These are phyloP conservation scores for Malbranchea zuffiana DNA, from an alignment of 2,329 filamentous ascomycete species.

Conservation along the genomic window DNA sequence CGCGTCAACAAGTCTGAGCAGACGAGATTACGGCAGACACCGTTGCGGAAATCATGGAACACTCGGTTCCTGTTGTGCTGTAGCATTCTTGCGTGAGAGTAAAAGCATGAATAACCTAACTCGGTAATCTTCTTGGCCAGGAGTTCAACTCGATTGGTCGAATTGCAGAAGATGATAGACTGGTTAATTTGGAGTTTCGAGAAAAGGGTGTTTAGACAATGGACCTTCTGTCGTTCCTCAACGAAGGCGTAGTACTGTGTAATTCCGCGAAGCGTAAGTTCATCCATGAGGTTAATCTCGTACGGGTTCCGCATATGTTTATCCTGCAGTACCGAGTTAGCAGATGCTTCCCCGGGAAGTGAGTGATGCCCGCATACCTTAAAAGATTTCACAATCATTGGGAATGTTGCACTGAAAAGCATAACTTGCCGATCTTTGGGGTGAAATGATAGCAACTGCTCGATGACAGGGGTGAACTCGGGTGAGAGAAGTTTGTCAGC, in stretches of 20 bases:
- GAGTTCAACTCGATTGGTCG: constrained; percentile 93
- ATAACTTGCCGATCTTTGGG: constrained; percentile 97
- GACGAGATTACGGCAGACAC: constrained; percentile 93
- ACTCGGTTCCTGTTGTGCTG: constrained; percentile 92
- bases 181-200: constrained; percentile 99
- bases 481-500: constrained; percentile 94
- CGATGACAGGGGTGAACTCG: constrained; percentile 95
- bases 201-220: constrained; percentile 97
- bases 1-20: constrained; percentile 95
- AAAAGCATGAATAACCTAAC: constrained; percentile 97
- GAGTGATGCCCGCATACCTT: constrained; percentile 38
- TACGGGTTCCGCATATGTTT: constrained; percentile 96
- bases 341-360: neutral
- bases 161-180: constrained; percentile 99
- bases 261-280: constrained; percentile 92
- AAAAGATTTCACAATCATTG: constrained; percentile 92
- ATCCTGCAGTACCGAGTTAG: constrained; percentile 46
- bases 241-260: constrained; percentile 99
- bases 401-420: constrained; percentile 98
- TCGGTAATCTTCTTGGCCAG: constrained; percentile 99
- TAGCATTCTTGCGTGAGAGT: constrained; percentile 96
- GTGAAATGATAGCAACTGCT: constrained; percentile 88
- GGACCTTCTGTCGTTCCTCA: constrained; percentile 98
- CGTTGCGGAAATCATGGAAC: constrained; percentile 98
- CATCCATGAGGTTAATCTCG: constrained; percentile 99